Conservation (phyloP, 352 stramenopile genomes). For the Pythium utonaiense region DNA sequence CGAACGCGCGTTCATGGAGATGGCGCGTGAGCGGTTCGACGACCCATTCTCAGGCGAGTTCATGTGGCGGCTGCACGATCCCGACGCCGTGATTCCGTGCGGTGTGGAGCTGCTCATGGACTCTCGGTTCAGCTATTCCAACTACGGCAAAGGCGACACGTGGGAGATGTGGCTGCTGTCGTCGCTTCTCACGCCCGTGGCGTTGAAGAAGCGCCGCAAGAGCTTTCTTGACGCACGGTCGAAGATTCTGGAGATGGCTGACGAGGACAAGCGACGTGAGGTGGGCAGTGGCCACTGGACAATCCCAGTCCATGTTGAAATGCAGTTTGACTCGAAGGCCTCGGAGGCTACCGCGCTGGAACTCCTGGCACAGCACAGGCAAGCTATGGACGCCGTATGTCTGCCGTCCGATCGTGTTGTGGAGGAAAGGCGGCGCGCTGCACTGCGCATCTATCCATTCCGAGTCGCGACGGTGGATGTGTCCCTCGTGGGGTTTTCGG, state of each 20-base stretch:
- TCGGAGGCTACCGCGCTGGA: not conserved
- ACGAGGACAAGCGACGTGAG: not conserved
- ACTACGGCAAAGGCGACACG: not conserved
- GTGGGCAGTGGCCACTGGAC: not conserved
- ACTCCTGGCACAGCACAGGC: not conserved
- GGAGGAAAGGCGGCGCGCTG: slow-evolving; percentile 4
- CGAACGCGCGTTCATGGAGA: slow-evolving; percentile 4
- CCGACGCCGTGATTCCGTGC: too few relatives aligned
- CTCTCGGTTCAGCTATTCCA: not conserved
- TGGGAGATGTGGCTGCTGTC: not conserved
- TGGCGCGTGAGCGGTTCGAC: not conserved
- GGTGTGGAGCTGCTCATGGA: not conserved
- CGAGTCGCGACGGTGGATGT: not conserved
- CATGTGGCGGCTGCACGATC: too few relatives aligned
- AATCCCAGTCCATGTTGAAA: not conserved
- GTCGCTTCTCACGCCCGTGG: not conserved
- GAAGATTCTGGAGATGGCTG: not conserved
- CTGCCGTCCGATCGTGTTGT: not conserved
- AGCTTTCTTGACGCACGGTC: slow-evolving; percentile 2
- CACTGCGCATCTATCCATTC: slow-evolving; percentile 9
- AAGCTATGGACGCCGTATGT: not conserved
- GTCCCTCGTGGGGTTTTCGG: not conserved
- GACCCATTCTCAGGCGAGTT: too few relatives aligned
- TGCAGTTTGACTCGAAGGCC: not conserved
- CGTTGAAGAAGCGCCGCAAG: not conserved